Evolutionary conservation across 345 rosid species (phyloP).

Genomic region (Gossypium longicalyx): DNA sequence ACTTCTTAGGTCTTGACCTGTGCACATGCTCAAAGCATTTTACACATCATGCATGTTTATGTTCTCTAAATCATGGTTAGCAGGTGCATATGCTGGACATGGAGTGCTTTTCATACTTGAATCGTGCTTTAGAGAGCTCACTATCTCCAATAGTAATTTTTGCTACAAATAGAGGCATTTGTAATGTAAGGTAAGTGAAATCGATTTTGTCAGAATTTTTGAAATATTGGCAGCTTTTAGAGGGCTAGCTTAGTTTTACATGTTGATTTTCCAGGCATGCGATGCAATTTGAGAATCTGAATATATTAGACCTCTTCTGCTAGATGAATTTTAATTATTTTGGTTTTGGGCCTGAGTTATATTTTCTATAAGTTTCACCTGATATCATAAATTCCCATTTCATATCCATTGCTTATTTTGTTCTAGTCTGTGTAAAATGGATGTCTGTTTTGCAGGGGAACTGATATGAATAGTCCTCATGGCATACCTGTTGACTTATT

Average conservation of each 20-base stretch:
- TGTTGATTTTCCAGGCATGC: background rate
- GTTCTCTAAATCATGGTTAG: slow-evolving; percentile 16
- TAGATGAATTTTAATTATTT: no score
- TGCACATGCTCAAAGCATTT: background rate
- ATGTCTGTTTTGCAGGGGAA: slow-evolving; percentile 59
- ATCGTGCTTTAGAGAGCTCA: slow-evolving; percentile 97
- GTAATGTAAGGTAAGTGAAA: slow-evolving; percentile 73
- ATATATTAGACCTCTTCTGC: background rate
- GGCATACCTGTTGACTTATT: slow-evolving; percentile 94
- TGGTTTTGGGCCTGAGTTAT: background rate
- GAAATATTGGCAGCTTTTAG: background rate
- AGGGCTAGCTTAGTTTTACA: background rate
- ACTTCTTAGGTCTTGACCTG: background rate
- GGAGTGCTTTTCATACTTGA: slow-evolving; percentile 95
- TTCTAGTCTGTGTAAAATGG: slow-evolving; percentile 1
- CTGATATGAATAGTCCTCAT: slow-evolving; percentile 94
- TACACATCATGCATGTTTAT: background rate
- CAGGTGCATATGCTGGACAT: slow-evolving; percentile 99
- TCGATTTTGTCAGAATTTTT: background rate
- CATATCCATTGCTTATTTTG: background rate
- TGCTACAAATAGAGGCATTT: slow-evolving; percentile 96
- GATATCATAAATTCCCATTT: slow-evolving; percentile 2
- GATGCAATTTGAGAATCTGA: background rate
- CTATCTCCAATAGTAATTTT: slow-evolving; percentile 92
- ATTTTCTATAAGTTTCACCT: background rate